Percentiles rank a stretch among this genome's conserved stretches.
Conservation (phyloP, 1,284 basidiomycete genomes). For the Irpex rosettiformis region DNA sequence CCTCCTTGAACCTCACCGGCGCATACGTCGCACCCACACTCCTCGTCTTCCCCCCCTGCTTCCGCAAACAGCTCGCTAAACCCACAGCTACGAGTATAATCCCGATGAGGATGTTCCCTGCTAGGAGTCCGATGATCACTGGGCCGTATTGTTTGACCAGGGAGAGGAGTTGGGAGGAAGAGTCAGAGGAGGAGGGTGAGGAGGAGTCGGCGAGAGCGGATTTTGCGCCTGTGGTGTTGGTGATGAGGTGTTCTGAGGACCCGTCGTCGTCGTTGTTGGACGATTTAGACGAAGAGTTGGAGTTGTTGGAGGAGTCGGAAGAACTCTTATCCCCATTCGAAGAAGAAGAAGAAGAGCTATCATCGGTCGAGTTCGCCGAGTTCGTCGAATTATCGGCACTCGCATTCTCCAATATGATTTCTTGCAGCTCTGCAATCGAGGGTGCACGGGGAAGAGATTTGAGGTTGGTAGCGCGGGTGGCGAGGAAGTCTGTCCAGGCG, state of each 20-base stretch:
- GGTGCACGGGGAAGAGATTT: neutral
- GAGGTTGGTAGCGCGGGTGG: constrained; percentile 11
- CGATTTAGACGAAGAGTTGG: neutral
- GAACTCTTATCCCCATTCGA: too few relatives aligned
- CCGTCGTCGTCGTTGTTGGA: neutral
- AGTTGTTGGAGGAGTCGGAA: neutral
- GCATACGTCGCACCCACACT: constrained; percentile 9
- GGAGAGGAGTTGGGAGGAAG: constrained; percentile 5
- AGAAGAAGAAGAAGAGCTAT: too few relatives aligned
- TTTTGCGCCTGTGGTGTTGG: neutral
- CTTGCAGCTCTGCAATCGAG: neutral
- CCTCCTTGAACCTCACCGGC: constrained; percentile 16
- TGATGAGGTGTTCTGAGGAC: neutral
- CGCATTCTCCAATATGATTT: too few relatives aligned
- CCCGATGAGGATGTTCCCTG: constrained; percentile 13
- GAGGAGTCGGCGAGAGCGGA: neutral
- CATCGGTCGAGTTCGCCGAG: too few relatives aligned
- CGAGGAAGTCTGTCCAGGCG: constrained; percentile 19
- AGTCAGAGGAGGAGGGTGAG: too few relatives aligned
- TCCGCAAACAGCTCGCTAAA: constrained; percentile 7
- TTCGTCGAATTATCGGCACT: too few relatives aligned
- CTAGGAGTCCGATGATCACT: constrained; percentile 12
- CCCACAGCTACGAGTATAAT: constrained; percentile 10
- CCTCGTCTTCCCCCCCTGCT: constrained; percentile 4
- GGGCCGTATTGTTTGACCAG: constrained; percentile 14